Evolutionary conservation across 1,139 yeast species (phyloP), one percentile per base, ranked within the genome.

Genomic region (Yamadazyma oceani): DNA sequence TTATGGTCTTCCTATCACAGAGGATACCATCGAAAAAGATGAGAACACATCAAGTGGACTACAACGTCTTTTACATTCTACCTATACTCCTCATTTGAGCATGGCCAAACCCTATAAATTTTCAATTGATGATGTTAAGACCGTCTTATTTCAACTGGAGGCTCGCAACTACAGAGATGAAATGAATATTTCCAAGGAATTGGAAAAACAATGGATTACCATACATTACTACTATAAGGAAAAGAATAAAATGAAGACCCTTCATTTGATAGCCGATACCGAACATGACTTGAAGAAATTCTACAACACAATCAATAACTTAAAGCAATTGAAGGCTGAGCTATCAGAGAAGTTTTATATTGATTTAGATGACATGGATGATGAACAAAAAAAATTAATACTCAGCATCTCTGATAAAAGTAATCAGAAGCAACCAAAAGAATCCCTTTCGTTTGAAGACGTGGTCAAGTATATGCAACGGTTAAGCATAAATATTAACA

Each of bases 111-210:
- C 71, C 64, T 41, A 49, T 22, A 40, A 31, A 33, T 67, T 89
- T 41, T 66, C 73, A n/a, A 66, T 88, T 12, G 96, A 86, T 55
- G 79, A 80, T 39, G 84, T 92, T 30, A 79, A 80, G 46, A 82
- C 80, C 40, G 73, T 88, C 1, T 64, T 89, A 38, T 67, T 74
- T 9, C 88, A 82, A 9, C 73, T 70, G 11, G 85, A 84, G 48
- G 97, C 96, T 1, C 71, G 76, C 19, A 85, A 85, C 45, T 90
- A 88, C 54, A 67, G 96, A 42, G 96, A 90, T 53, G 95, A 87
- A 57, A 75, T 86, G 45, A 82, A 83, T 33, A 75, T 89, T 1
- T 76, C 90, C 1, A 66, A 78, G 33, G 89, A 84, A 35, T 75
- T 74, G 37, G 80, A 80, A 34, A 65, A 69, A 11, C 66, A 78